A percentile compares a stretch with the other conserved stretches of the same genome.
These are phyloP conservation scores for Dictyophora rubrovolvata DNA, from an alignment of 768 basidiomycete genomes.

Conservation along the genomic window DNA sequence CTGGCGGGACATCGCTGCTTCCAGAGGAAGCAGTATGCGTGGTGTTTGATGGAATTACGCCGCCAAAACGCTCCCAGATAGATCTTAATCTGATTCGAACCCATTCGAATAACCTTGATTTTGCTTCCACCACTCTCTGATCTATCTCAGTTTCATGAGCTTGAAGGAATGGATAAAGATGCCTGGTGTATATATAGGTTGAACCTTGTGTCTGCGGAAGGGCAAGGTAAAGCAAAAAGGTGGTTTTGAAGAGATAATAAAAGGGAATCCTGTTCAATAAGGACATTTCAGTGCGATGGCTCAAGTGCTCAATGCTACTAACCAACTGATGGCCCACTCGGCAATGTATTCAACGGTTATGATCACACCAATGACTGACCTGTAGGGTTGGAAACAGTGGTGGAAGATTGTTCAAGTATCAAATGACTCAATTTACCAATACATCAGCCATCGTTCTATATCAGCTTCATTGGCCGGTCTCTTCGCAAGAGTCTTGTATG, in stretches of 20 bases:
- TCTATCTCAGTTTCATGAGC: conserved; percentile 83
- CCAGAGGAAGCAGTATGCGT: not conserved
- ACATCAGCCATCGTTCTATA: conserved; percentile 93
- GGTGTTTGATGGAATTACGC: conserved; percentile 33
- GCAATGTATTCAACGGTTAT: conserved; percentile 73
- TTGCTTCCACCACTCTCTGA: not conserved
- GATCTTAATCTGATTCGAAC: conserved; percentile 18
- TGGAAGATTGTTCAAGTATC: not conserved
- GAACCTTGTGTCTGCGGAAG: conserved; percentile 86
- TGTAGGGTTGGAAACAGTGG: not conserved
- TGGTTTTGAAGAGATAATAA: conserved; percentile 71
- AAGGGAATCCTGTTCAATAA: conserved; percentile 64
- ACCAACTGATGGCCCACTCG: conserved; percentile 87
- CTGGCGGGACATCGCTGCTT: not conserved
- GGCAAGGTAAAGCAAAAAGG: conserved; percentile 82
- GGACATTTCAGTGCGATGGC: conserved; percentile 9
- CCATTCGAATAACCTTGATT: not conserved
- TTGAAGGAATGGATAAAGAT: conserved; percentile 76
- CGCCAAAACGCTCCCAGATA: conserved; percentile 57
- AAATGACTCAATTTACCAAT: conserved; percentile 45
- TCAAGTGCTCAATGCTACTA: conserved; percentile 19
- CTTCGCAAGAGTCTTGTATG: conserved; percentile 88
- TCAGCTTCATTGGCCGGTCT: conserved; percentile 79
- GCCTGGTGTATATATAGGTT: conserved; percentile 68
- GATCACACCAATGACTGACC: conserved; percentile 69